These are phyloP conservation scores for Mrakia hoshinonis DNA, from an alignment of 768 basidiomycete genomes.

Conservation along the genomic window DNA sequence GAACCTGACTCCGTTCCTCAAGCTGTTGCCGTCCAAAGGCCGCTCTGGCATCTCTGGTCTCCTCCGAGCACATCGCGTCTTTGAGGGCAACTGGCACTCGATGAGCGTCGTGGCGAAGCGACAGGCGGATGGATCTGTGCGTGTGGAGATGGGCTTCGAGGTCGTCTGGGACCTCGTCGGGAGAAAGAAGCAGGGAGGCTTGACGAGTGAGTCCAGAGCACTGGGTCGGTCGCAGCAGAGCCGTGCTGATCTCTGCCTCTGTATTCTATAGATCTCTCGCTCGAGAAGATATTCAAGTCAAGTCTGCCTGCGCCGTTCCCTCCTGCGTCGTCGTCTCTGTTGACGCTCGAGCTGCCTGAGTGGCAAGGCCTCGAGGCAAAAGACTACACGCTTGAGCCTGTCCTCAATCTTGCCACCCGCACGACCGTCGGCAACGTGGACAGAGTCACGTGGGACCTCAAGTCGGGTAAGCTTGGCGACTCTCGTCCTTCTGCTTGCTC, in stretches of 20 bases:
- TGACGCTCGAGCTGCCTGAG: slow-evolving; percentile 4
- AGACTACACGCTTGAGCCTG: background rate
- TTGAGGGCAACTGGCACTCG: slow-evolving; percentile 88
- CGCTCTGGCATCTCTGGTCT: slow-evolving; percentile 72
- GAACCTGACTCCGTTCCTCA: slow-evolving; percentile 90
- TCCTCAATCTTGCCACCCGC: background rate
- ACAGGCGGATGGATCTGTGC: slow-evolving; percentile 48
- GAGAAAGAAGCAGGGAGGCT: slow-evolving; percentile 29
- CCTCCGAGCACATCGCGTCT: slow-evolving; percentile 73
- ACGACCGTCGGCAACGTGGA: background rate
- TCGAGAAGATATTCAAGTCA: slow-evolving; percentile 6
- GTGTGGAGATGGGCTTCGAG: slow-evolving; percentile 62
- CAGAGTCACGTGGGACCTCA: slow-evolving; percentile 14
- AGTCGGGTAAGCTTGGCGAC: background rate
- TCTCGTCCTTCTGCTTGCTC: background rate
- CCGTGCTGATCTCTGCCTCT: too few species aligned
- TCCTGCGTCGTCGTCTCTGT: slow-evolving; percentile 9
- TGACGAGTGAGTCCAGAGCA: slow-evolving; percentile 27
- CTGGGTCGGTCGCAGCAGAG: background rate
- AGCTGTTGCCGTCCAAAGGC: slow-evolving; percentile 86
- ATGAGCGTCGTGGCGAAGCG: slow-evolving; percentile 70
- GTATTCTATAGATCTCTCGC: background rate
- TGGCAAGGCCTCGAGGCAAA: background rate
- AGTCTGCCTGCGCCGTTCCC: background rate
- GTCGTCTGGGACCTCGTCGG: slow-evolving; percentile 66